Evolutionary conservation across 1,139 yeast species (phyloP).

Genomic region (Candida albicans): DNA sequence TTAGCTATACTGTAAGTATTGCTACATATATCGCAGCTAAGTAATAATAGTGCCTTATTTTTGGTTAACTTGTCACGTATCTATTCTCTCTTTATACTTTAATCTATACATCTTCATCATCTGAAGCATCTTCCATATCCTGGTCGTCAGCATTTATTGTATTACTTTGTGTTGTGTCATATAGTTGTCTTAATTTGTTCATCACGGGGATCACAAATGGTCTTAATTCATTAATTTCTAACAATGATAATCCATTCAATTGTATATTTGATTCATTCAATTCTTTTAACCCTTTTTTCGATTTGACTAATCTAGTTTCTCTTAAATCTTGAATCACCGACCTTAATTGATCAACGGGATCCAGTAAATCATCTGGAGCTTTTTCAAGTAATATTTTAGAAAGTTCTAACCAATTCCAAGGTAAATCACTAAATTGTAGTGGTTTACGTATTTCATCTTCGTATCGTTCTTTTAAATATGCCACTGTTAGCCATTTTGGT

Average conservation of each 20-base stretch:
- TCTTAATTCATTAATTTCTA: constrained; percentile 87
- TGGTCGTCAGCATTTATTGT: constrained; percentile 25
- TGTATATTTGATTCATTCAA: constrained; percentile 83
- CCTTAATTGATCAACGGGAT: constrained; percentile 63
- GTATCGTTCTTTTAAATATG: constrained; percentile 55
- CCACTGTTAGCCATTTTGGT: constrained; percentile 79
- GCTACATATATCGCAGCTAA: too few relatives aligned
- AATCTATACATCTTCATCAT: constrained; percentile 13
- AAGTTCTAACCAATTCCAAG: constrained; percentile 86
- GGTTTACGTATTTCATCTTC: constrained; percentile 66
- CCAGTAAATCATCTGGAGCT: constrained; percentile 76
- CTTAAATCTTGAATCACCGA: constrained; percentile 78
- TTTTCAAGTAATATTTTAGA: constrained; percentile 64
- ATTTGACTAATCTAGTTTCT: constrained; percentile 79
- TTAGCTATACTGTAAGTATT: too few relatives aligned
- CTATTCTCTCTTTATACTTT: background rate
- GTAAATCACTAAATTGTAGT: constrained; percentile 66
- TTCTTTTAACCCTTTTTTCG: constrained; percentile 73
- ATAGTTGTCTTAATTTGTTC: constrained; percentile 66
- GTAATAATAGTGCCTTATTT: too few relatives aligned
- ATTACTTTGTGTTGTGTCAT: constrained; percentile 37
- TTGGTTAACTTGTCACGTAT: too few relatives aligned
- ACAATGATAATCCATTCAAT: constrained; percentile 74
- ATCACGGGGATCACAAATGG: constrained; percentile 79
- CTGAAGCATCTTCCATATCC: constrained; percentile 17